Conservation (phyloP, 345 rosid species). For the Mallotus nudiflorus region DNA sequence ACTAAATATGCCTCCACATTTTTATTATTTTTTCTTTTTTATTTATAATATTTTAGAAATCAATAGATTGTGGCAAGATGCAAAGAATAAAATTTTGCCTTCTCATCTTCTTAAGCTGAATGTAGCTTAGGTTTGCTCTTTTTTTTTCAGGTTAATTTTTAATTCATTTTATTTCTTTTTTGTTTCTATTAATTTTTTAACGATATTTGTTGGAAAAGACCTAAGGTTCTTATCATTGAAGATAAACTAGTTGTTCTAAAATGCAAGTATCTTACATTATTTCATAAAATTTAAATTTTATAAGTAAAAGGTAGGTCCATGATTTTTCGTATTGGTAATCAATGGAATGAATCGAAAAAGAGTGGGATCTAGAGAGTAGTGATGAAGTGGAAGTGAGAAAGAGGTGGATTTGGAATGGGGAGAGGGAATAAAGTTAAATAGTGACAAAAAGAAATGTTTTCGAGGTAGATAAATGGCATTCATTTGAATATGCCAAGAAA, state of each 20-base stretch:
- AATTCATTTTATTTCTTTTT: not conserved
- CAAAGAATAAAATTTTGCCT: constrained; percentile 72
- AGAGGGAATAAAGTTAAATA: too few species aligned
- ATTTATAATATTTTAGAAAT: constrained; percentile 3
- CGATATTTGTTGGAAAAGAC: constrained; percentile 53
- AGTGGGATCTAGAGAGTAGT: constrained; percentile 91
- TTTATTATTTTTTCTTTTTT: too few species aligned
- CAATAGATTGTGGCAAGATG: constrained; percentile 94
- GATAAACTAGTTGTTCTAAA: constrained; percentile 75
- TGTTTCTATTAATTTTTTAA: not conserved
- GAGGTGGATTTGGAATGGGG: too few species aligned
- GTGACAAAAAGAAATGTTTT: too few species aligned
- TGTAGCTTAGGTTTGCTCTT: constrained; percentile 59
- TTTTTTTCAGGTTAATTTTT: not conserved
- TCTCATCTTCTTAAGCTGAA: constrained; percentile 64
- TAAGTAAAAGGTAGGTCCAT: not conserved
- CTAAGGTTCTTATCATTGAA: constrained; percentile 82
- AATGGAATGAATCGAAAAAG: constrained; percentile 31
- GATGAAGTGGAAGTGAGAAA: too few species aligned
- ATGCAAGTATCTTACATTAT: constrained; percentile 72
- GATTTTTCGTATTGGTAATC: not conserved
- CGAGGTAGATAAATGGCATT: too few species aligned
- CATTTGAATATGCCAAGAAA: too few species aligned
- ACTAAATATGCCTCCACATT: too few species aligned
- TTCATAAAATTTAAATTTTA: constrained; percentile 1